Evolutionary conservation across 495 filamentous ascomycete genomes (phyloP), one percentile per base, ranked within the genome.

Genomic region (Staphylotrichum tortipilum): DNA sequence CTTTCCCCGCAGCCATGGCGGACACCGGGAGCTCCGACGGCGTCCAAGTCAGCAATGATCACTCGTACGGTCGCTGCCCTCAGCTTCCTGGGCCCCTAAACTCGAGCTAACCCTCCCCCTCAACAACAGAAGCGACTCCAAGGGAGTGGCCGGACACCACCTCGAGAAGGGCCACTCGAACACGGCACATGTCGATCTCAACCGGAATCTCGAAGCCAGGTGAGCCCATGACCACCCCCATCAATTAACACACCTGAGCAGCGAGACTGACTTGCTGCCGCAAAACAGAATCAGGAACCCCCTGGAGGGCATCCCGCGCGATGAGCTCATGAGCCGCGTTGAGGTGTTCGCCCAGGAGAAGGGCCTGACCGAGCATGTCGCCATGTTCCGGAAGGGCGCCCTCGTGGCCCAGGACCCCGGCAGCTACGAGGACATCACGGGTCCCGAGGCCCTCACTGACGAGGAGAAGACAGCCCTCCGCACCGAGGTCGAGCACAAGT

Each of bases 381-480:
- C 70, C 2, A 44, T 78, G 10, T 60, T 85, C 21, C 66, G 72
- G 43, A 80, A 78, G 65, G 82, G 78, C 21, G 84, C 84, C n/a
- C 64, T 87, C 8, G 75, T 81, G 10, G 85, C 82, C 2, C 80
- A 82, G 59, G 74, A 77, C 56, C 83, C 82, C 0, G 47, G 49
- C 9, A 62, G 64, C 15, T 75, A 75, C 58, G 76, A 83, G 8
- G 58, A 71, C 8, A 71, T 83, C 50, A 37, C 47, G 10, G 73
- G 73, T 44, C 44, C 65, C 21, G 65, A 78, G 35, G 69, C 76
- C 30, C 70, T 88, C 3, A 64, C 69, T 51, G 73, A 78, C 0
- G 59, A 56, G 1, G 85, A 88, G 42, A 72, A 76, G 31, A 54
- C 56, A 4, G 65, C 58, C n/a, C 68, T 89, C 23, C 62, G 60